These are phyloP conservation scores for Diaporthe ampelina DNA, from an alignment of 2,329 filamentous ascomycete genomes.

Conservation along the genomic window DNA sequence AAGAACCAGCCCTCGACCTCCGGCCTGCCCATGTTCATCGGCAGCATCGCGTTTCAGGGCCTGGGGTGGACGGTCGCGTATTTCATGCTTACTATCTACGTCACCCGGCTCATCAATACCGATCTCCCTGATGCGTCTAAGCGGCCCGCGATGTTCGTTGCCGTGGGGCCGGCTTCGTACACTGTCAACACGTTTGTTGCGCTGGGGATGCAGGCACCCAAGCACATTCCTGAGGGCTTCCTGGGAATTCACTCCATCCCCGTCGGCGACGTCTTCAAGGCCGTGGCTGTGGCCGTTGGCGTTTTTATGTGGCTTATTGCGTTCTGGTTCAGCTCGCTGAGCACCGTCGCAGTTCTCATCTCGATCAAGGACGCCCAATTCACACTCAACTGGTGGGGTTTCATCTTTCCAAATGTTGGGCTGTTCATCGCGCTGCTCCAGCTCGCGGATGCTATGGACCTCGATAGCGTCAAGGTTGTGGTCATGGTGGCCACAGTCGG, in stretches of 20 bases:
- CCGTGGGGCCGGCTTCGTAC: conserved; percentile 61
- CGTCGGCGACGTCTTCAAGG: conserved; percentile 55
- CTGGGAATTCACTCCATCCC: conserved; percentile 46
- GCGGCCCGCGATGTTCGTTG: conserved; percentile 68
- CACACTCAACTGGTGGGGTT: conserved; percentile 67
- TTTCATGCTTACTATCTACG: conserved; percentile 66
- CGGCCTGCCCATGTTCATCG: conserved; percentile 65
- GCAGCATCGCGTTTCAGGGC: conserved; percentile 65
- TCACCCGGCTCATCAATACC: conserved; percentile 64
- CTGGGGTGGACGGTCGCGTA: conserved; percentile 66
- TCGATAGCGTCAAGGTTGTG: not conserved
- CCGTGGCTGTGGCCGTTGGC: conserved; percentile 60
- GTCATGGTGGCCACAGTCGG: not conserved
- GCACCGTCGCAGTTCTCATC: conserved; percentile 54
- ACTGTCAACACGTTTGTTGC: conserved; percentile 65
- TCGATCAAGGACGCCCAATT: conserved; percentile 57
- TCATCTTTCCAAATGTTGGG: conserved; percentile 72
- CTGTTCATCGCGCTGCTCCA: conserved; percentile 52
- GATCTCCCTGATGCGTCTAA: conserved; percentile 62
- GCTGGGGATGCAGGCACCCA: conserved; percentile 54
- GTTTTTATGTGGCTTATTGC: conserved; percentile 67
- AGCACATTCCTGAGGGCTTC: conserved; percentile 43
- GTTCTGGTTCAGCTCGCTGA: conserved; percentile 66
- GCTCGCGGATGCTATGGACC: conserved; percentile 16
- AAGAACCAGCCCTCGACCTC: conserved; percentile 58